Conservation (phyloP, 352 stramenopile genomes). For the Globisporangium acanthophoron region DNA sequence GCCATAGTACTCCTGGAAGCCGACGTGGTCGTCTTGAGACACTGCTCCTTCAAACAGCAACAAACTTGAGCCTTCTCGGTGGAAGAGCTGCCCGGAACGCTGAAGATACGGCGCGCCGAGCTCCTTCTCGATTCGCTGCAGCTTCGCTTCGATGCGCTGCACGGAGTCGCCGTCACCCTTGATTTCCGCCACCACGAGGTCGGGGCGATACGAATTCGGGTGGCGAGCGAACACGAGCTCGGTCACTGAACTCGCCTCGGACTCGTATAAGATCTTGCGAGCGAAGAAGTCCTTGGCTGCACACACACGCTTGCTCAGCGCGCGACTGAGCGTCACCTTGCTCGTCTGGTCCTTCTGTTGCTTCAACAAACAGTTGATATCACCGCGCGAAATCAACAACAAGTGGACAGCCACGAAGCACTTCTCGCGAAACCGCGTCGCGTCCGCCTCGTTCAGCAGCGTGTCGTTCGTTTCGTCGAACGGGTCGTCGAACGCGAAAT, state of each 20-base stretch:
- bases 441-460: slow-evolving; percentile 30
- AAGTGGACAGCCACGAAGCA: slow-evolving; percentile 65
- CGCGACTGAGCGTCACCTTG: slow-evolving; percentile 66
- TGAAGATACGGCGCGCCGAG: slow-evolving; percentile 43
- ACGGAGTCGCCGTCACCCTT: slow-evolving; percentile 51
- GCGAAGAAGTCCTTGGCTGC: slow-evolving; percentile 59
- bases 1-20: slow-evolving; percentile 66
- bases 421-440: slow-evolving; percentile 48
- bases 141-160: slow-evolving; percentile 55
- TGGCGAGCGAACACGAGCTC: slow-evolving; percentile 39
- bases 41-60: slow-evolving; percentile 71
- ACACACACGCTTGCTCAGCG: slow-evolving; percentile 54
- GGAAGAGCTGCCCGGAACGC: slow-evolving; percentile 39
- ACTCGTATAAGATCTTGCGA: slow-evolving; percentile 56
- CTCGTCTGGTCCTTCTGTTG: slow-evolving; percentile 47
- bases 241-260: slow-evolving; percentile 25
- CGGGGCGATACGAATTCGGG: slow-evolving; percentile 54
- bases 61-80: slow-evolving; percentile 56
- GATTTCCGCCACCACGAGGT: slow-evolving; percentile 73
- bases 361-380: slow-evolving; percentile 50
- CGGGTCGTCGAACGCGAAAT: slow-evolving; percentile 55
- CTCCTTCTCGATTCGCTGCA: slow-evolving; percentile 60
- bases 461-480: slow-evolving; percentile 66
- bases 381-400: slow-evolving; percentile 49
- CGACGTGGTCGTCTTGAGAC: slow-evolving; percentile 55